Evolutionary conservation across 2,329 filamentous ascomycete genomes (phyloP), one percentile per base, ranked within the genome.

Genomic region (Dendrostoma leiphaemia): DNA sequence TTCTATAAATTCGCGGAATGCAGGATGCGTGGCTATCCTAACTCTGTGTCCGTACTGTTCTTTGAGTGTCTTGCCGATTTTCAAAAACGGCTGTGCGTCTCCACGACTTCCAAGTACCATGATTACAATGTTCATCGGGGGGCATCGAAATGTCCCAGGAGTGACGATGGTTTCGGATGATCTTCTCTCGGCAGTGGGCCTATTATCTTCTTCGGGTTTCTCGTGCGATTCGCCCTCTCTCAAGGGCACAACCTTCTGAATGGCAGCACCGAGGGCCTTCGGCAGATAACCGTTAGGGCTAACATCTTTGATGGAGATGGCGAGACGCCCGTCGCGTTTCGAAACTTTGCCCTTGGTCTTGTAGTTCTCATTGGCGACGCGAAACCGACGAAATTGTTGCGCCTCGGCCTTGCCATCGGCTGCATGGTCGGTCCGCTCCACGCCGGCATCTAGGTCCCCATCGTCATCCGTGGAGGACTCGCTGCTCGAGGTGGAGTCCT

Each of bases 61-160:
- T 63, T 87, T 84, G 40, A 94, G 71, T 1, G 89, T 79, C 68
- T 88, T 86, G 19, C 86, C 89, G 46, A 94, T 80, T 60, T 84
- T 85, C 19, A 94, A 69, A 58, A 94, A 94, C 0, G 90, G 90
- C 65, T 94, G 90, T 2, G 89, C 86, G 64, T 94, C 90, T 32
- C 90, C 90, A 46, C 90, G 78, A 3, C 84, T 89, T 3, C 90
- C 90, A 61, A 93, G 91, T 6, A 93, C 87, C 81, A 91, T 91
- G 62, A 93, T 86, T 26, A 91, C 88, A 50, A 94, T 88, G 66
- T 91, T 92, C 44, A 94, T 73, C 9, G 67, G 74, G 1, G 84
- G 78, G n/a, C 67, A 69, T 19, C 66, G 68, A 12, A 59, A 49
- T 8, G 62, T 63, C 13, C 70, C 64, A 2, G 56, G 56, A 2